phyloP scores from a whole-genome alignment of 306 rosid species.

The Fagus sylvatica region DNA sequence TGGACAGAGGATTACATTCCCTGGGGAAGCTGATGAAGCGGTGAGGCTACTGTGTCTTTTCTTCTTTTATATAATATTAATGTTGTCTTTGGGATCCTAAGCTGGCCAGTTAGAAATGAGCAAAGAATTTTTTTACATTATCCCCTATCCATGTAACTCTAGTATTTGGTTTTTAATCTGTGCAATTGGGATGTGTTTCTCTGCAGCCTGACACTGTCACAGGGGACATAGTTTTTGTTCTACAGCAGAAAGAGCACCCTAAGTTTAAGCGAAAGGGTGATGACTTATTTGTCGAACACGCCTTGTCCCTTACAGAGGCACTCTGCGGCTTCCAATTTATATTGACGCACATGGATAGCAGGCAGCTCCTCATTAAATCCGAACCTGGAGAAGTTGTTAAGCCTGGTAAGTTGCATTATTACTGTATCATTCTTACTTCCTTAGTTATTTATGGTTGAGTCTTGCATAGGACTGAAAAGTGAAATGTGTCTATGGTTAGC shows the following conservation, averaged over 20 bases:
- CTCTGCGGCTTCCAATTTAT: constrained; percentile 88
- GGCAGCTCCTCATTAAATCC: constrained; percentile 90
- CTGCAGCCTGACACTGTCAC: constrained; percentile 93
- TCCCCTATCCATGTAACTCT: background rate
- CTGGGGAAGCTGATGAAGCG: constrained; percentile 98
- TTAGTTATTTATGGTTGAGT: background rate
- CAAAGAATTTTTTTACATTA: background rate
- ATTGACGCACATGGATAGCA: constrained; percentile 75
- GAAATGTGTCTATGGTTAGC: background rate
- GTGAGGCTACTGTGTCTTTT: constrained; percentile 30
- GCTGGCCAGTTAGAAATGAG: background rate
- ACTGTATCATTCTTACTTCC: background rate
- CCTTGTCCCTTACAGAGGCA: constrained; percentile 79
- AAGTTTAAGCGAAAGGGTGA: constrained; percentile 82
- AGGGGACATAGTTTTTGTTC: constrained; percentile 91
- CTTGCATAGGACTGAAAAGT: background rate
- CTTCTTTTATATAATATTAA: background rate
- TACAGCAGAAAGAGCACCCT: constrained; percentile 94
- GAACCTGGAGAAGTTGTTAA: constrained; percentile 89
- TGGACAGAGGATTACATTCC: constrained; percentile 83
- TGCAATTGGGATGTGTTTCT: constrained; percentile 1
- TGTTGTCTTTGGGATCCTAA: background rate
- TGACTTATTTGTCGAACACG: constrained; percentile 79
- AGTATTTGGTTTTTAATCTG: background rate
- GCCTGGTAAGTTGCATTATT: constrained; percentile 57